These are phyloP conservation scores for Candida mattraensis DNA, from an alignment of 805 yeast genomes.

Conservation along the genomic window DNA sequence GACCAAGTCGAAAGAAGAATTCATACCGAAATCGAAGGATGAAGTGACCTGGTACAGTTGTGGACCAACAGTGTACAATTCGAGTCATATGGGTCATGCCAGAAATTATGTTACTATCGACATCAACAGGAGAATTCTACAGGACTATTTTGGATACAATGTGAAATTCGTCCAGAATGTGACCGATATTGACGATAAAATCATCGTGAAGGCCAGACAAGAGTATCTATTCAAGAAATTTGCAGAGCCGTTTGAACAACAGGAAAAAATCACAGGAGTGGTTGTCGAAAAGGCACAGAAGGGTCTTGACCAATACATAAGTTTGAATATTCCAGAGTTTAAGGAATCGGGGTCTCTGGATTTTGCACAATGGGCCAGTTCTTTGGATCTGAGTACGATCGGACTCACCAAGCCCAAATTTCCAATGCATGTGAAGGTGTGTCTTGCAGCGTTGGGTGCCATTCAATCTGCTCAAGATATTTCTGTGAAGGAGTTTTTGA, in stretches of 20 bases:
- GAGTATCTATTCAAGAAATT: constrained; percentile 72
- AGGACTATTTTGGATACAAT: constrained; percentile 89
- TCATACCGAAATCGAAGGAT: constrained; percentile 64
- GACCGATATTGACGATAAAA: constrained; percentile 98
- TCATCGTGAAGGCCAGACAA: constrained; percentile 92
- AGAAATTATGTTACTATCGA: constrained; percentile 94
- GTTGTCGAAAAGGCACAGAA: constrained; percentile 39
- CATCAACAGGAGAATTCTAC: constrained; percentile 84
- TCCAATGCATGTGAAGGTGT: constrained; percentile 78
- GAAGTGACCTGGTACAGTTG: constrained; percentile 93
- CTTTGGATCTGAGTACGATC: constrained; percentile 49
- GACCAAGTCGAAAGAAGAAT: constrained; percentile 76
- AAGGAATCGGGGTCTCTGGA: constrained; percentile 28
- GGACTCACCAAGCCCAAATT: constrained; percentile 72
- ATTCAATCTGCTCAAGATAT: constrained; percentile 28
- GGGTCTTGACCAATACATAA: constrained; percentile 51
- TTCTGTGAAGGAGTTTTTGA: constrained; percentile 42
- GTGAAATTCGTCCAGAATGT: constrained; percentile 91
- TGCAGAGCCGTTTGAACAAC: constrained; percentile 32
- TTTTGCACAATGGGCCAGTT: constrained; percentile 51
- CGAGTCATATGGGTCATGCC: constrained; percentile 98
- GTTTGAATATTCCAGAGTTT: constrained; percentile 53
- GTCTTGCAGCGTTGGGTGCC: constrained; percentile 49
- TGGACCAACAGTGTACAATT: constrained; percentile 97
- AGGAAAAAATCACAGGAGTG: constrained; percentile 31